Conservation (phyloP, 1,284 basidiomycete genomes). For the Fomitopsis betulina region DNA sequence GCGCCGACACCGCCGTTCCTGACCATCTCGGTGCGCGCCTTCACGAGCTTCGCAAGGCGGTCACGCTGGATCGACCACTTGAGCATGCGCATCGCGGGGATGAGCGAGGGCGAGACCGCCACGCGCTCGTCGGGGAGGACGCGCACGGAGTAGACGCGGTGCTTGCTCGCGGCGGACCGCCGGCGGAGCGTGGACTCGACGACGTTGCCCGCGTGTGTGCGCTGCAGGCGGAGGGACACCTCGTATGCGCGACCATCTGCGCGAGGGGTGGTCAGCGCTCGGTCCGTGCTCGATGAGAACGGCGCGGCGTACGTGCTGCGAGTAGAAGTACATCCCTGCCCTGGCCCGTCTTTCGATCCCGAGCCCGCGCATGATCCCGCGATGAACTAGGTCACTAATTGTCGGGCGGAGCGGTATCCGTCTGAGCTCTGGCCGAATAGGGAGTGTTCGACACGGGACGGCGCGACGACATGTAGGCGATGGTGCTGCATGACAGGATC, state of each 20-base stretch:
- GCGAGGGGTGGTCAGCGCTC: background rate
- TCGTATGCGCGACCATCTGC: constrained; percentile 58
- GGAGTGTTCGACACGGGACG: constrained; percentile 61
- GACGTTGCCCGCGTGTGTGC: constrained; percentile 43
- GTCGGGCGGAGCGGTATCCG: constrained; percentile 55
- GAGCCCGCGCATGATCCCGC: constrained; percentile 63
- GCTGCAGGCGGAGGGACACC: constrained; percentile 42
- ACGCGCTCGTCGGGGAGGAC: constrained; percentile 47
- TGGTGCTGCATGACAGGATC: constrained; percentile 60
- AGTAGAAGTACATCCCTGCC: constrained; percentile 59
- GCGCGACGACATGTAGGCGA: constrained; percentile 54
- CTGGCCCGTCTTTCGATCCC: constrained; percentile 61
- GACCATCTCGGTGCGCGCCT: constrained; percentile 27
- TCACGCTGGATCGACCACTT: constrained; percentile 60
- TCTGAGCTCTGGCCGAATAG: constrained; percentile 52
- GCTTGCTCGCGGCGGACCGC: constrained; percentile 30
- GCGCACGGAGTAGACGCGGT: constrained; percentile 37
- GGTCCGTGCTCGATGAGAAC: background rate
- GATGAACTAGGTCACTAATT: constrained; percentile 57
- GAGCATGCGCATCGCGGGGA: constrained; percentile 50
- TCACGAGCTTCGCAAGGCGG: constrained; percentile 47
- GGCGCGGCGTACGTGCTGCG: constrained; percentile 42
- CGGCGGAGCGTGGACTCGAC: constrained; percentile 42
- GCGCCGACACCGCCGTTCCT: constrained; percentile 34
- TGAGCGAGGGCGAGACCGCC: constrained; percentile 45